Base-by-base conservation (phyloP, 768 basidiomycete species). In the Lanmaoa rubissima region DNA sequence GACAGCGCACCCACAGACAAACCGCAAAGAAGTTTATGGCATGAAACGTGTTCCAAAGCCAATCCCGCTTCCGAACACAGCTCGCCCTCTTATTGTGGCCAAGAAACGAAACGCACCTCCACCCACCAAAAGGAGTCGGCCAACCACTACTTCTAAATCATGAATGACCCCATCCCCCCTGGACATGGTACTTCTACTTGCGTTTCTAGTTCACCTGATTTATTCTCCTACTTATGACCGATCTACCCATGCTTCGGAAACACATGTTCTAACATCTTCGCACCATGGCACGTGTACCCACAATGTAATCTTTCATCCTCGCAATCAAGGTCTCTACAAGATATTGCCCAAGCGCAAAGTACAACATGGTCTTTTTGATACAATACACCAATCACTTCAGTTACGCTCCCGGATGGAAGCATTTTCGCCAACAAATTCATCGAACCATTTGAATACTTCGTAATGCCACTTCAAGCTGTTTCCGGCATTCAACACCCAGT, bases 381-480 rank as follows among this genome's bases (percentile, higher is more conserved):
- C 28, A 28, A 40, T 40, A 39, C 24, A 16, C 32, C 24, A 7
- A 11, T 26, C 2, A 5, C 10, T 35, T 60, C 38, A 69, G 54
- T 67, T 62, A 35, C 48, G 63, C 14, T 53, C 38, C 32, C 17
- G 48, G 41, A 19, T 7, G 19, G 48, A n/a, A 13, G 53, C 54
- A 6, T 54, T 60, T 31, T 69, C 49, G 41, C 82, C 85, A 13
- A 87, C 77, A 63, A 80, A 90, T 65, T 83, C 72, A 54, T 88
- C 83, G 59, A 97, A 87, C 93, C 93, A 98, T 57, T 83, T 79
- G 75, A 99, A 88, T 13, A 98, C 88, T 70, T 99, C 96, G 61
- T 89, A 78, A 73, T 98, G 92, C 96, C 96, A 98, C 70, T 94
- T 93, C 69, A 96, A 74, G 67, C 91, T 89, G 63, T 92, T 92